phyloP scores from a whole-genome alignment of 2,329 filamentous ascomycete genomes.

The Aspergillus arachidicola region DNA sequence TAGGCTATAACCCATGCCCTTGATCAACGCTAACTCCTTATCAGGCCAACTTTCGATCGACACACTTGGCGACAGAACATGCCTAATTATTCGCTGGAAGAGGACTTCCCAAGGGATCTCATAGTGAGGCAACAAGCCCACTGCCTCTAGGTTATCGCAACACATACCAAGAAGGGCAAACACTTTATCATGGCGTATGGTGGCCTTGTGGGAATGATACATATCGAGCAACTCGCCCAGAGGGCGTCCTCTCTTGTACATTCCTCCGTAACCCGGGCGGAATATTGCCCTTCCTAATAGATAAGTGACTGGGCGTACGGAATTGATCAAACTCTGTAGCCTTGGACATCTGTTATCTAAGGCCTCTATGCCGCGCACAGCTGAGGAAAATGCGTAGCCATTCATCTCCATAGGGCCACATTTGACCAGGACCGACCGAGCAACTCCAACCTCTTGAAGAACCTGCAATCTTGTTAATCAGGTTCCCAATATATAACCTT shows the following conservation, averaged over 20 bases:
- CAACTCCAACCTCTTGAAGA: background rate
- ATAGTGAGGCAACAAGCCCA: background rate
- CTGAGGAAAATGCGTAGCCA: background rate
- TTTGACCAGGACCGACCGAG: background rate
- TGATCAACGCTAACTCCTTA: background rate
- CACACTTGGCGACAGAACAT: background rate
- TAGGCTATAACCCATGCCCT: background rate
- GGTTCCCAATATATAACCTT: no score
- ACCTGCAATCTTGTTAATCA: background rate
- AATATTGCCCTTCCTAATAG: background rate
- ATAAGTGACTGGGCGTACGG: background rate
- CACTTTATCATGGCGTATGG: slow-evolving; percentile 1
- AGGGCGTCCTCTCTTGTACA: no score
- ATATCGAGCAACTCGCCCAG: slow-evolving; percentile 4
- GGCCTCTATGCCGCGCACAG: background rate
- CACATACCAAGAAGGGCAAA: slow-evolving; percentile 4
- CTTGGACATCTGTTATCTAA: background rate
- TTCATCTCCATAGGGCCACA: background rate
- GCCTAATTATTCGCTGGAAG: background rate
- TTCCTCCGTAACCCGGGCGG: background rate
- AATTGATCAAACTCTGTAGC: background rate
- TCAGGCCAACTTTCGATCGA: background rate
- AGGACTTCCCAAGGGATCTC: background rate
- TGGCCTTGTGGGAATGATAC: slow-evolving; percentile 1
- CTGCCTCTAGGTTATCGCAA: background rate